Base-by-base conservation (phyloP, 306 rosid genomes). In the Trifolium fragiferum region DNA sequence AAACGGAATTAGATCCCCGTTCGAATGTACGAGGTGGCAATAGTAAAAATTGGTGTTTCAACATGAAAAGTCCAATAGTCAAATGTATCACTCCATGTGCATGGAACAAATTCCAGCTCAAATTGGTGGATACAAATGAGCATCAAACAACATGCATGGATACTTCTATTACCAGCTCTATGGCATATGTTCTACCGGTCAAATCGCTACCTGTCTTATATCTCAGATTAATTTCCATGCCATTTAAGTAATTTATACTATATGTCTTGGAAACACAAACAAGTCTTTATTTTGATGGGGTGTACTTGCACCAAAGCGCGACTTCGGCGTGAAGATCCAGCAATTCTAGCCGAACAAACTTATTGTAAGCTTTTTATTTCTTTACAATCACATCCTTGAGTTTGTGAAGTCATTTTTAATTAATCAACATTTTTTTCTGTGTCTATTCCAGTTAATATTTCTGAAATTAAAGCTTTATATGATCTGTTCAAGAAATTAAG, bases 401-500 rank as follows among this genome's bases (percentile, higher is more conserved):
- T 33, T 50, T 61, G 16, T 62, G 13, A 54, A 4, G 27, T 5
- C 51, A 23, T 40, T 50, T 11, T 18, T 18, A 53, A 13, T 49
- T 20, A 18, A 35, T 62, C 14, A n/a, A 9, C 37, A 46, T 63
- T 21, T 23, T 41, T 20, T 63, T 44, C 0, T 64, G 9, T 70
- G 62, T 30, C 16, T 44, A 16, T 67, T 75, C 66, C 87, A 84
- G 90, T 89, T 70, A 78, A 46, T 37, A 27, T 78, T 40, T 68
- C 65, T 30, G 87, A 87, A 32, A 62, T 85, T 62, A 82, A 87
- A 79, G 79, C 72, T 33, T 73, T 89, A 82, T 49, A 85, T 44
- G 85, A 84, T 79, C 81, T 85, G 38, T 85, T 87, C 82, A 78
- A 70, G 80, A 86, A 80, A 77, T 76, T 85, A 46, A 85, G 90